These are phyloP conservation scores for Nakazawaea wickerhamii DNA, from an alignment of 805 yeast species.

Conservation along the genomic window DNA sequence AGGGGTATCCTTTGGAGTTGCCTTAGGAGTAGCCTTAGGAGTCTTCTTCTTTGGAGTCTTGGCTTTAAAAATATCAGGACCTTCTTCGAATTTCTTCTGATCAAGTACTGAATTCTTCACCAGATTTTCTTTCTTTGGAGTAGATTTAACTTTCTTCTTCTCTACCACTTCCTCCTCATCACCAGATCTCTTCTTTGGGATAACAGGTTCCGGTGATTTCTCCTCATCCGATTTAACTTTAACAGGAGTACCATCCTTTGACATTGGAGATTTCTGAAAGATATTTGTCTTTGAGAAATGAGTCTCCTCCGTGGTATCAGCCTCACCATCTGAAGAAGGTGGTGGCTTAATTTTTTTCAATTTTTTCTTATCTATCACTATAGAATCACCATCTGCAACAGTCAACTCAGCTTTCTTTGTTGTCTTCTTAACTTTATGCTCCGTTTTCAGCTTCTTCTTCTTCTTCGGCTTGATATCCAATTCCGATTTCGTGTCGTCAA, in stretches of 20 bases:
- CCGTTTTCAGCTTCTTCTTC: constrained; percentile 3
- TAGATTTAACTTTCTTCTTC: constrained; percentile 2
- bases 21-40: neutral
- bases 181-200: constrained; percentile 9
- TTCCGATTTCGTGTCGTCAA: neutral
- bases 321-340: constrained; percentile 9
- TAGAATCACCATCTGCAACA: neutral
- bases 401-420: constrained; percentile 1
- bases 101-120: neutral
- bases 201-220: constrained; percentile 2
- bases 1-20: neutral
- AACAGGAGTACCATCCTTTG: constrained; percentile 20
- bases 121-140: neutral
- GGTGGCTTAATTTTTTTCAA: constrained; percentile 10
- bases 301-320: constrained; percentile 15
- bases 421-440: constrained; percentile 7
- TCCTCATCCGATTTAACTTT: constrained; percentile 8
- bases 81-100: constrained; percentile 13
- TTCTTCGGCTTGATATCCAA: constrained; percentile 7
- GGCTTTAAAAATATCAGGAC: constrained; percentile 10
- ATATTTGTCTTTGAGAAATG: constrained; percentile 30
- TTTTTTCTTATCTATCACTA: constrained; percentile 4
- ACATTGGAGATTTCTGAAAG: constrained; percentile 29
- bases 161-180: constrained; percentile 8
- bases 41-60: neutral